Evolutionary conservation across 805 yeast species (phyloP), one percentile per base, ranked within the genome.

Genomic region (Maudiozyma saulgeensis): DNA sequence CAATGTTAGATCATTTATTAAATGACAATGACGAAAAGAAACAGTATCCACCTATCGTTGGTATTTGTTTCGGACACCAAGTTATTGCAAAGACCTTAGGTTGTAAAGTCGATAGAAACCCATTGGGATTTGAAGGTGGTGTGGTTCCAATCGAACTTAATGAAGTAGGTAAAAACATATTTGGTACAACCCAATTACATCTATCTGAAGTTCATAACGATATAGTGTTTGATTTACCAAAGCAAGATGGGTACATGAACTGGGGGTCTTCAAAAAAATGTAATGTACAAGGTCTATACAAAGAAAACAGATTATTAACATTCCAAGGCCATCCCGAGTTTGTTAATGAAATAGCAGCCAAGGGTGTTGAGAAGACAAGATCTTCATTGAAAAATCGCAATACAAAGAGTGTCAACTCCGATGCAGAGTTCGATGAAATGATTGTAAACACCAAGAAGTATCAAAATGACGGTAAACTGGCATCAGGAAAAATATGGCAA

Each of bases 311-410:
- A 42, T 48, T 84, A 7, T 65, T 89, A 21, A 78, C 93, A 0
- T 77, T 88, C 56, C 97, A 89, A 65, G 96, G 96, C 0, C 97
- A 89, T 59, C 96, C 96, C 0, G 96, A 89, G 62, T 89, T 86
- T 59, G 60, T 68, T 25, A 68, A 69, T 0, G 71, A 64, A 3
- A 60, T 61, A 19, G 61, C 65, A 12, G 43, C 43, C 7, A 23
- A 2, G 41, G 41, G 23, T 48, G 50, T 34, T 57, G 60, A 6
- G 41, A 37, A 37, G 44, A 46, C 25, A 26, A 35, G 43, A 39
- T 23, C n/a, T 6, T 6, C 7, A 23, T n/a, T 26, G 25, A 3
- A 21, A 16, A 39, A 5, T 13, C 31, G 15, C 5, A 5, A 19
- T 19, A 15, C 16, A 11, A 43, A 9, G 11, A 12, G 19, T 19